These are phyloP conservation scores for Cyclanthera cordifolia DNA, from an alignment of 306 rosid species.

Conservation along the genomic window DNA sequence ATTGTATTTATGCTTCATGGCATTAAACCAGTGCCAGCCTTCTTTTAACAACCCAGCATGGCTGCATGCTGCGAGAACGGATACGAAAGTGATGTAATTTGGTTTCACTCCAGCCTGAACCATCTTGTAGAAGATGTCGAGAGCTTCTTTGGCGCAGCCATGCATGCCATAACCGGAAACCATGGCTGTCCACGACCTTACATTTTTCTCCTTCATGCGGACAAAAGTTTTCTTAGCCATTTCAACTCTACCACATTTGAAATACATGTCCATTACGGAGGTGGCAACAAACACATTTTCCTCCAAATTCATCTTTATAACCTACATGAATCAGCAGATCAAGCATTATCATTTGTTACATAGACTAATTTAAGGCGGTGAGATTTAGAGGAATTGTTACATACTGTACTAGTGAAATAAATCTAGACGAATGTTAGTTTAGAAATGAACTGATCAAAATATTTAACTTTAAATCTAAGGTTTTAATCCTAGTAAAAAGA, in stretches of 20 bases:
- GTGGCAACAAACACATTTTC: constrained; percentile 51
- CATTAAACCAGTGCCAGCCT: constrained; percentile 69
- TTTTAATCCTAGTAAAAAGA: no score
- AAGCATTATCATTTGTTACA: neutral
- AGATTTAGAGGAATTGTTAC: no score
- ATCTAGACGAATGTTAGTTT: no score
- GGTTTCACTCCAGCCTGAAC: constrained; percentile 39
- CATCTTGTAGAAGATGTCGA: constrained; percentile 52
- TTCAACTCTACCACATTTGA: constrained; percentile 62
- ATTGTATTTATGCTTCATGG: constrained; percentile 40
- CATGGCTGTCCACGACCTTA: constrained; percentile 68
- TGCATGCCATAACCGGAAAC: constrained; percentile 75
- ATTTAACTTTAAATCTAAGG: no score
- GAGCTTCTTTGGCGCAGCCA: constrained; percentile 49
- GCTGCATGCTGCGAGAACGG: constrained; percentile 65
- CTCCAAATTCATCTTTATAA: constrained; percentile 55
- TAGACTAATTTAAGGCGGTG: neutral
- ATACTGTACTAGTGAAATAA: no score
- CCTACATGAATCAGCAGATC: constrained; percentile 24
- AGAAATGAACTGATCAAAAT: no score
- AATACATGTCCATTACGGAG: constrained; percentile 61
- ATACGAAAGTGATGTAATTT: constrained; percentile 50
- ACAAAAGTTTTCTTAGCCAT: constrained; percentile 63
- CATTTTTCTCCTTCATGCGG: constrained; percentile 53
- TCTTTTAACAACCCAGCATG: constrained; percentile 64